Conservation (phyloP, 441 rosid species). For the Eugenia klotzschiana region DNA sequence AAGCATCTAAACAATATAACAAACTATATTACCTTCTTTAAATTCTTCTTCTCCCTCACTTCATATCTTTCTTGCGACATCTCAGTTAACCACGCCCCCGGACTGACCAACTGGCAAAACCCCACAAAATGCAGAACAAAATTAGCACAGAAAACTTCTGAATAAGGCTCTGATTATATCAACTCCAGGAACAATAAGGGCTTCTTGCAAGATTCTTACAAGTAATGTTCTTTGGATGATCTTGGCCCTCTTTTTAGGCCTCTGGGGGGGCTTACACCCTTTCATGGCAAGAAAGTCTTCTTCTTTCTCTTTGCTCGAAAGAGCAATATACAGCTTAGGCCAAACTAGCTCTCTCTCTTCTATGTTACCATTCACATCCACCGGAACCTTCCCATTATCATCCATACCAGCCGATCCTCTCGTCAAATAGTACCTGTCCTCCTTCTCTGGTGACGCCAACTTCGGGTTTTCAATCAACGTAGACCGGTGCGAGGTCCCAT, state of each 20-base stretch:
- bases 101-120: slow-evolving; percentile 43
- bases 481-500: slow-evolving; percentile 22
- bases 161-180: background rate
- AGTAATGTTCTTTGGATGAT: slow-evolving; percentile 49
- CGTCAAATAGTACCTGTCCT: slow-evolving; percentile 40
- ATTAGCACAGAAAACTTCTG: background rate
- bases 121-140: background rate
- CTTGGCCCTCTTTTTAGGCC: slow-evolving; percentile 69
- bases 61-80: slow-evolving; percentile 69
- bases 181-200: background rate
- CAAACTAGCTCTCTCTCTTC: slow-evolving; percentile 34
- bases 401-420: slow-evolving; percentile 35
- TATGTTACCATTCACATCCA: slow-evolving; percentile 16
- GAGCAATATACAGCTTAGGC: slow-evolving; percentile 43
- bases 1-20: background rate
- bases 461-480: slow-evolving; percentile 21
- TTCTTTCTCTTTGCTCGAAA: slow-evolving; percentile 64
- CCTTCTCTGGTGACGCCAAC: slow-evolving; percentile 34
- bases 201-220: slow-evolving; percentile 18
- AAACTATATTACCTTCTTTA: slow-evolving; percentile 33
- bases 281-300: slow-evolving; percentile 71
- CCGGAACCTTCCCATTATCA: slow-evolving; percentile 33
- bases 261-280: slow-evolving; percentile 63
- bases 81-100: slow-evolving; percentile 65
- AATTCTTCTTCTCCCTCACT: slow-evolving; percentile 59